Evolutionary conservation across 2,329 filamentous ascomycete genomes (phyloP).

Genomic region (Curvularia verruculosa): DNA sequence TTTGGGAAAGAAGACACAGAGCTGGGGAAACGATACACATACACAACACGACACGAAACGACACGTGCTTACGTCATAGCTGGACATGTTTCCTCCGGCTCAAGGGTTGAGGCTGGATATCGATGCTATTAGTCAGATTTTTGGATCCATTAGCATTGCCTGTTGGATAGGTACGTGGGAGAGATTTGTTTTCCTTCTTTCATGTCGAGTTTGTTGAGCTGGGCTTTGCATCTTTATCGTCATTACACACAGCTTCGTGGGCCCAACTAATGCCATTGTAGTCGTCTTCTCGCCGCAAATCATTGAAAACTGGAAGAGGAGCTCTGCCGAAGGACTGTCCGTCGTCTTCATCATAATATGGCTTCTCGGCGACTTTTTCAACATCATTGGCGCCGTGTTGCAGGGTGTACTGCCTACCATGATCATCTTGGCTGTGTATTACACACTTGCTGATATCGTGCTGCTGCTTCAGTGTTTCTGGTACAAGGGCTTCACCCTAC

Average conservation of each 20-base stretch:
- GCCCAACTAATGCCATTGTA: conserved; percentile 22
- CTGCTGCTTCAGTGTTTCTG: conserved; percentile 91
- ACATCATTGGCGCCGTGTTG: conserved; percentile 88
- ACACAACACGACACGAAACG: too few relatives aligned
- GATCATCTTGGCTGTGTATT: conserved; percentile 93
- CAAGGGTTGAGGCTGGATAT: conserved; percentile 74
- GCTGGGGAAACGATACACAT: too few relatives aligned
- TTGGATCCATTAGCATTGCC: conserved; percentile 92
- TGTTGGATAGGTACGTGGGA: conserved; percentile 82
- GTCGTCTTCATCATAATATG: conserved; percentile 92
- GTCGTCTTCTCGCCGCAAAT: conserved; percentile 97
- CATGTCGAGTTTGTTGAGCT: not conserved
- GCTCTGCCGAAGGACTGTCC: conserved; percentile 85
- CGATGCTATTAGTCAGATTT: conserved; percentile 90
- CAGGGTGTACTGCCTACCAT: conserved; percentile 94
- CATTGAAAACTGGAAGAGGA: conserved; percentile 86
- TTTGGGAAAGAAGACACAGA: too few relatives aligned
- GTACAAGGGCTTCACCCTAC: conserved; percentile 76
- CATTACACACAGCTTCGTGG: not conserved
- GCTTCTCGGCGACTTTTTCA: conserved; percentile 94
- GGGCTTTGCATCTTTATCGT: not conserved
- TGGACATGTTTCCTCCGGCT: conserved; percentile 59
- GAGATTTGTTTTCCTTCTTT: not conserved
- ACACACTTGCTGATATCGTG: conserved; percentile 89
- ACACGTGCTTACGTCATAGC: conserved; percentile 41